These are phyloP conservation scores for Colletotrichum echinochloae DNA, from an alignment of 2,329 filamentous ascomycete species.

Conservation along the genomic window DNA sequence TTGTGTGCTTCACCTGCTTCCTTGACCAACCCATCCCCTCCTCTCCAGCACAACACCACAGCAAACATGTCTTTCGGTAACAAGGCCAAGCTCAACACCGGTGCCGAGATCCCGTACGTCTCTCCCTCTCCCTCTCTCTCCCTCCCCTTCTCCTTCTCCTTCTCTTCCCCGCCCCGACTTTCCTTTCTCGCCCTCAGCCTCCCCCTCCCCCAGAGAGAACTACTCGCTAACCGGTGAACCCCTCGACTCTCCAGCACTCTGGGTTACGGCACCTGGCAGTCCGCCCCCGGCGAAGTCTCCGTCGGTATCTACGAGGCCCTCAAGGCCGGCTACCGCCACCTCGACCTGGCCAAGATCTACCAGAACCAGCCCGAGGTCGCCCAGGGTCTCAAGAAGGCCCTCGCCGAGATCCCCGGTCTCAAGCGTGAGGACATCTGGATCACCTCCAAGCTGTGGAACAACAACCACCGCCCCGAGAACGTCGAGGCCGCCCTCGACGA, in stretches of 20 bases:
- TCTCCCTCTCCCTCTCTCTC: conserved; percentile 6
- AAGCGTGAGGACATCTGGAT: conserved; percentile 70
- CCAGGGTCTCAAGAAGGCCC: conserved; percentile 63
- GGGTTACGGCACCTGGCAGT: conserved; percentile 72
- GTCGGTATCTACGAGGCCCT: conserved; percentile 74
- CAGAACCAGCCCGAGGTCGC: conserved; percentile 73
- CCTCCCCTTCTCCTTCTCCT: conserved; percentile 16
- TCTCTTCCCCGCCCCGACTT: too few species aligned
- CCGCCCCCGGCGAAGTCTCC: conserved; percentile 72
- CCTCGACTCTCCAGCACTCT: conserved; percentile 31
- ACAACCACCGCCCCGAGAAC: conserved; percentile 72
- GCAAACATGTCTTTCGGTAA: conserved; percentile 65
- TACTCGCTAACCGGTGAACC: conserved; percentile 45
- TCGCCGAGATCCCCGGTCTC: conserved; percentile 61
- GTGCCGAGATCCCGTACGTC: conserved; percentile 69
- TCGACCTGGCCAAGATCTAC: conserved; percentile 67
- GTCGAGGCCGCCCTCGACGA: conserved; percentile 68
- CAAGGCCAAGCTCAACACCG: conserved; percentile 71
- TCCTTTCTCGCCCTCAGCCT: too few species aligned
- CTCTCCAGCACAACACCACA: neutral
- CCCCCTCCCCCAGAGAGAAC: too few species aligned
- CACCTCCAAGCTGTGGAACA: conserved; percentile 76
- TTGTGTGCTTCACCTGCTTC: neutral
- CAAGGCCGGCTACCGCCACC: conserved; percentile 73
- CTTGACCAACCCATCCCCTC: too few species aligned